Evolutionary conservation across 1,284 basidiomycete species (phyloP).

Genomic region (Chalciporus sp.): DNA sequence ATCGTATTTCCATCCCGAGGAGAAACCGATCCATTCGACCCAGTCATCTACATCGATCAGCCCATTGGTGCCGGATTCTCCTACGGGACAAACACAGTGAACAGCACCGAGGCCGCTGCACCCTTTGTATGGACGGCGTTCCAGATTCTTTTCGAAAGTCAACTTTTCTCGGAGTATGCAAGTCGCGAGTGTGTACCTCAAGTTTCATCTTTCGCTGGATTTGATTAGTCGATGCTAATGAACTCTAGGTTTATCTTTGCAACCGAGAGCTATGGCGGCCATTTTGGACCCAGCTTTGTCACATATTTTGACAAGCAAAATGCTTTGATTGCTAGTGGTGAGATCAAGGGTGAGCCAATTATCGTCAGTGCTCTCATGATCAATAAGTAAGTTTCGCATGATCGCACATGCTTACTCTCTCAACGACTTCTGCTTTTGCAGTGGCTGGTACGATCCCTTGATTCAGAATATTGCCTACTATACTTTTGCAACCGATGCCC

Average conservation of each 20-base stretch:
- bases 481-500: constrained; percentile 59
- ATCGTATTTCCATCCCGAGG: neutral
- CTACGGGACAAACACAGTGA: constrained; percentile 54
- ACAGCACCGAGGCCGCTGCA: constrained; percentile 53
- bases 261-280: constrained; percentile 70
- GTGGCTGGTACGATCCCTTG: constrained; percentile 69
- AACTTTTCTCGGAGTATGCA: constrained; percentile 57
- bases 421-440: constrained; percentile 23
- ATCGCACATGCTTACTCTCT: neutral
- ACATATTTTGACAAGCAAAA: constrained; percentile 72
- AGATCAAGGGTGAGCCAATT: constrained; percentile 47
- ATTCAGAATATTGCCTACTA: constrained; percentile 64
- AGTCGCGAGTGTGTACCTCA: constrained; percentile 51
- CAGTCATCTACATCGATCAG: constrained; percentile 78
- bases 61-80: constrained; percentile 73
- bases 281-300: constrained; percentile 67
- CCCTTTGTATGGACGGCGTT: constrained; percentile 62
- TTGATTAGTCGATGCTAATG: neutral
- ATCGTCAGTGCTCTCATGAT: constrained; percentile 52
- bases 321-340: constrained; percentile 47
- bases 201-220: neutral
- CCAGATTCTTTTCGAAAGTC: constrained; percentile 68
- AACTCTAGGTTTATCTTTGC: constrained; percentile 57
- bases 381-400: constrained; percentile 44
- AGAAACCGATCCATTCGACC: neutral